phyloP scores from a whole-genome alignment of 2,329 filamentous ascomycete genomes.

The Macrophomina phaseolina region DNA sequence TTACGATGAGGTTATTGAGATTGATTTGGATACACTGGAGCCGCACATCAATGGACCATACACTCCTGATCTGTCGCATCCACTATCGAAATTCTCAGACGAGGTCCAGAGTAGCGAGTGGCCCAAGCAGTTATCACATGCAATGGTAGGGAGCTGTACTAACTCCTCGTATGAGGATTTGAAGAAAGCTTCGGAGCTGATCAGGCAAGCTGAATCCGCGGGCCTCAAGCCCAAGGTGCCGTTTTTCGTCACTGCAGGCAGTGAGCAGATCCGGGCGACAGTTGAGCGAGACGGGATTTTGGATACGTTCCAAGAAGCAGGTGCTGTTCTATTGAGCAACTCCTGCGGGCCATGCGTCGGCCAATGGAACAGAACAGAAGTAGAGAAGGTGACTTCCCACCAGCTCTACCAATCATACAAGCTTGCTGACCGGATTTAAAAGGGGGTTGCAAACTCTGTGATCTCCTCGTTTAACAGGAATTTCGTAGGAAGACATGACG shows the following conservation, averaged over 20 bases:
- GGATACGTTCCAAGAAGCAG: conserved; percentile 37
- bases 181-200: conserved; percentile 37
- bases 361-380: conserved; percentile 44
- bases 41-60: conserved; percentile 46
- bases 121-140: conserved; percentile 39
- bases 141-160: conserved; percentile 45
- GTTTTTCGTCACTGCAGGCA: conserved; percentile 43
- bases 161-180: conserved; percentile 48
- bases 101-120: conserved; percentile 37
- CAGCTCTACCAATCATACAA: neutral
- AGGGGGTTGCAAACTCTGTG: conserved; percentile 40
- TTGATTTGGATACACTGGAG: conserved; percentile 42
- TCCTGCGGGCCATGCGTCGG: conserved; percentile 46
- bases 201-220: conserved; percentile 39
- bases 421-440: conserved; percentile 23
- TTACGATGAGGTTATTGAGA: conserved; percentile 45
- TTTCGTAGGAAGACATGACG: conserved; percentile 46
- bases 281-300: conserved; percentile 40
- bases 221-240: conserved; percentile 40
- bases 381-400: conserved; percentile 29
- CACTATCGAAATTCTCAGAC: conserved; percentile 39
- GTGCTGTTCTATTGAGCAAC: conserved; percentile 41
- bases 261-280: conserved; percentile 43
- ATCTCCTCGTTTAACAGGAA: conserved; percentile 47
- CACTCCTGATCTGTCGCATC: conserved; percentile 43